These are phyloP conservation scores for Erysimum pusillum DNA, from an alignment of 441 rosid species.

Conservation along the genomic window DNA sequence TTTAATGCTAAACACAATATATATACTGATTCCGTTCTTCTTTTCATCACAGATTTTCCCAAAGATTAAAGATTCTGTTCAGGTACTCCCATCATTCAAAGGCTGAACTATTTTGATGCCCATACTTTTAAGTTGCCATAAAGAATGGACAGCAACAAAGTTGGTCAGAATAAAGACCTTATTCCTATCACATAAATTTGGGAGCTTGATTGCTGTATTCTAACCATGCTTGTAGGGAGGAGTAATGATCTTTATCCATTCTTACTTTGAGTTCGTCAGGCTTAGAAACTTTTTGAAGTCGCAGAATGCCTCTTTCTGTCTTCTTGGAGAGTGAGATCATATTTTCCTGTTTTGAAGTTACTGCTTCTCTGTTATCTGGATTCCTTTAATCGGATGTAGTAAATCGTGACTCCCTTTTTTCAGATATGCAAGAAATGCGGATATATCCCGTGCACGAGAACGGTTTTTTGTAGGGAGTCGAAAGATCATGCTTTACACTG, in stretches of 20 bases:
- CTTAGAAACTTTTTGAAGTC: constrained; percentile 86
- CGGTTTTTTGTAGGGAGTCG: constrained; percentile 74
- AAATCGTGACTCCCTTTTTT: constrained; percentile 3
- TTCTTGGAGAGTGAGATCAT: constrained; percentile 81
- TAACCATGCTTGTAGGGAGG: constrained; percentile 73
- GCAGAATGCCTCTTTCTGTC: constrained; percentile 91
- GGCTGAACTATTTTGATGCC: constrained; percentile 27
- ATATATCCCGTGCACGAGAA: constrained; percentile 81
- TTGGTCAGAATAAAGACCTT: constrained; percentile 2
- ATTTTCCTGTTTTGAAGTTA: constrained; percentile 1
- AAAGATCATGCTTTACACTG: constrained; percentile 92
- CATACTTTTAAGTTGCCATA: constrained; percentile 5
- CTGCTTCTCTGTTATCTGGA: constrained; percentile 26
- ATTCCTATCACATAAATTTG: constrained; percentile 1
- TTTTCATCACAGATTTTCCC: constrained; percentile 81
- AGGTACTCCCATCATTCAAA: constrained; percentile 59
- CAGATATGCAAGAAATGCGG: constrained; percentile 76
- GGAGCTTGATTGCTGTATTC: constrained; percentile 24
- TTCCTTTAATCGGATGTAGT: constrained; percentile 25
- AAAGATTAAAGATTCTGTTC: constrained; percentile 86
- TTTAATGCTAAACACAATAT: background rate
- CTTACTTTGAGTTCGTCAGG: constrained; percentile 89
- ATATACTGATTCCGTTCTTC: constrained; percentile 45
- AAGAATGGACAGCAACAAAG: background rate
- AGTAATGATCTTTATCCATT: constrained; percentile 81